Conservation (phyloP, 2,329 filamentous ascomycete genomes). For the Tricladium varicosporioides region DNA sequence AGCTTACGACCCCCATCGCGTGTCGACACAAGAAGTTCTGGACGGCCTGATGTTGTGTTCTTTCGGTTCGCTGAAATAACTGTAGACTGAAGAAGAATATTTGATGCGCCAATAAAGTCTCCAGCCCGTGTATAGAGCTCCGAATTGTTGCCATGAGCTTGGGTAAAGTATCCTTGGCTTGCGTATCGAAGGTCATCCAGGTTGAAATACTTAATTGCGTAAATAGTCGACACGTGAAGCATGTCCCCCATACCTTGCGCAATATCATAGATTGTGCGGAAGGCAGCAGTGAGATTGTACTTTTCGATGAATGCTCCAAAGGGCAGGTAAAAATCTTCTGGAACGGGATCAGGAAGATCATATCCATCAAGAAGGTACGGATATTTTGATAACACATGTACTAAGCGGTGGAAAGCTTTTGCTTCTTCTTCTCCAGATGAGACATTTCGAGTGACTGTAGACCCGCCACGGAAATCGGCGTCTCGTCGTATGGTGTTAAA, state of each 20-base stretch:
- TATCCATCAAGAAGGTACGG: constrained; percentile 1
- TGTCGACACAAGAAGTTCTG: constrained; percentile 3
- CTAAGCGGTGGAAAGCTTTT: background rate
- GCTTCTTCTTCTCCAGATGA: background rate
- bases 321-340: constrained; percentile 10
- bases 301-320: constrained; percentile 10
- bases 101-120: constrained; percentile 2
- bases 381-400: background rate
- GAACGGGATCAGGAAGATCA: constrained; percentile 8
- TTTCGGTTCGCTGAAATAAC: constrained; percentile 1
- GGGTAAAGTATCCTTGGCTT: background rate
- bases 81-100: constrained; percentile 2
- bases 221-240: constrained; percentile 2
- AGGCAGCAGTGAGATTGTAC: constrained; percentile 32
- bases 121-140: constrained; percentile 1
- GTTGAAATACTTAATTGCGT: constrained; percentile 1
- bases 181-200: background rate
- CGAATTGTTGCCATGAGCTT: background rate
- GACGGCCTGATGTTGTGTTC: constrained; percentile 1
- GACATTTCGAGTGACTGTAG: background rate
- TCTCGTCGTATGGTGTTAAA: background rate
- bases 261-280: background rate
- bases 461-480: background rate
- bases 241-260: background rate
- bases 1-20: background rate